Evolutionary conservation across 352 stramenopile genomes (phyloP).

Genomic region (Globisporangium takayamanum): DNA sequence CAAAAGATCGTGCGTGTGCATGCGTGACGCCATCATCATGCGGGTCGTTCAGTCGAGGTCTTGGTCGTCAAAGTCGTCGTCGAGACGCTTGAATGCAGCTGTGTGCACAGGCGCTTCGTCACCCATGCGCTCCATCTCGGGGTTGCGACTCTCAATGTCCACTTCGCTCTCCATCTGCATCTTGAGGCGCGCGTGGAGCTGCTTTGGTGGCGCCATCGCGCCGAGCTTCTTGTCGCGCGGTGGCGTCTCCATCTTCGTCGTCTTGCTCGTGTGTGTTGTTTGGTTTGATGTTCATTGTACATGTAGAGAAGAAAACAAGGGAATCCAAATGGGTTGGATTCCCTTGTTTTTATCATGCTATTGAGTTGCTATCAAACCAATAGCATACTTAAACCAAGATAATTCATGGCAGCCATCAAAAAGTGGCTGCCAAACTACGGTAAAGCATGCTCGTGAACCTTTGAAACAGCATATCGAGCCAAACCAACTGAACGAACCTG

Average conservation of each 20-base stretch:
- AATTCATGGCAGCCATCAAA: no score
- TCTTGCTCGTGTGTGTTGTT: no score
- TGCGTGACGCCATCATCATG: neutral
- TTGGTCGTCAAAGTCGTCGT: constrained; percentile 74
- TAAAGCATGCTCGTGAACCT: no score
- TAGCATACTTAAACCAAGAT: no score
- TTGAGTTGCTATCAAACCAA: no score
- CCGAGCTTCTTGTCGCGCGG: constrained; percentile 38
- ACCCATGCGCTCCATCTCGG: constrained; percentile 49
- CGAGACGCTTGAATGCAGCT: constrained; percentile 40
- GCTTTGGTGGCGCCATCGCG: constrained; percentile 25
- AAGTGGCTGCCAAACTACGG: no score
- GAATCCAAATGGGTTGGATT: no score
- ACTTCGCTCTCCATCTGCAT: constrained; percentile 68
- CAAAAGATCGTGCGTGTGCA: neutral
- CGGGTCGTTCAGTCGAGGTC: constrained; percentile 46
- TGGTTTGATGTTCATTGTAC: no score
- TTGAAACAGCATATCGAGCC: no score
- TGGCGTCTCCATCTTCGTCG: constrained; percentile 51
- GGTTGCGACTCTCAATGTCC: constrained; percentile 41
- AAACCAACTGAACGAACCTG: no score
- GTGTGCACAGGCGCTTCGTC: constrained; percentile 61
- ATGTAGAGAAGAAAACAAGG: no score
- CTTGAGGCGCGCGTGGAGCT: constrained; percentile 66
- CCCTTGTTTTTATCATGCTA: no score